Conservation (phyloP, 1,284 basidiomycete genomes). For the Phellopilus nigrolimitatus region DNA sequence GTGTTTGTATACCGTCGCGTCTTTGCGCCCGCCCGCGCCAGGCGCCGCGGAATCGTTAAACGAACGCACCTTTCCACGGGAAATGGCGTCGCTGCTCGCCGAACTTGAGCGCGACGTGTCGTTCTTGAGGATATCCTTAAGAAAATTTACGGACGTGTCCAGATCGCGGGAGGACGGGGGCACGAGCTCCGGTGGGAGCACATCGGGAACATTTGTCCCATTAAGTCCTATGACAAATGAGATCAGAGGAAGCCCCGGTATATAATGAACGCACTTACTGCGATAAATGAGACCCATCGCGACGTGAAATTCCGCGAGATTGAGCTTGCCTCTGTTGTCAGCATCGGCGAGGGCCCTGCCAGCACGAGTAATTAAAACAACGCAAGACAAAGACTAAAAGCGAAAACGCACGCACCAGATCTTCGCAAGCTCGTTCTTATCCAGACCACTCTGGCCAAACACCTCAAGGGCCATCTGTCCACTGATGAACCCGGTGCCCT, state of each 20-base stretch:
- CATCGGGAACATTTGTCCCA: constrained; percentile 86
- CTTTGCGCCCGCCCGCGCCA: constrained; percentile 61
- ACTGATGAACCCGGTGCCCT: constrained; percentile 81
- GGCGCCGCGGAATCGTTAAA: constrained; percentile 54
- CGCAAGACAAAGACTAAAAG: constrained; percentile 2
- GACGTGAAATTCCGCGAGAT: constrained; percentile 95
- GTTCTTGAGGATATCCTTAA: constrained; percentile 87
- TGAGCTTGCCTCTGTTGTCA: constrained; percentile 90
- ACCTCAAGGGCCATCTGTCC: constrained; percentile 88
- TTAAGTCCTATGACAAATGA: constrained; percentile 64
- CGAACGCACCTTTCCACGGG: constrained; percentile 65
- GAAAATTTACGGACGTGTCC: constrained; percentile 85
- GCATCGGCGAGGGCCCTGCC: constrained; percentile 85
- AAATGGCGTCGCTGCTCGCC: constrained; percentile 43
- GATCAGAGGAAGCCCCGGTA: constrained; percentile 2
- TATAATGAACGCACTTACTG: constrained; percentile 63
- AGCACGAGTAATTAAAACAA: constrained; percentile 13
- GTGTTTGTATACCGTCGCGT: constrained; percentile 94
- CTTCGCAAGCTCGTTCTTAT: constrained; percentile 86
- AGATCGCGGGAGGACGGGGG: constrained; percentile 93
- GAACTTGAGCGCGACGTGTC: constrained; percentile 65
- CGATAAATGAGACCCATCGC: constrained; percentile 99
- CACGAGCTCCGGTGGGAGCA: constrained; percentile 84
- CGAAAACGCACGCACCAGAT: constrained; percentile 69
- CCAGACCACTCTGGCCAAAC: constrained; percentile 90